phyloP scores from a whole-genome alignment of 1,284 basidiomycete species.

The Sporisorium exsertum region DNA sequence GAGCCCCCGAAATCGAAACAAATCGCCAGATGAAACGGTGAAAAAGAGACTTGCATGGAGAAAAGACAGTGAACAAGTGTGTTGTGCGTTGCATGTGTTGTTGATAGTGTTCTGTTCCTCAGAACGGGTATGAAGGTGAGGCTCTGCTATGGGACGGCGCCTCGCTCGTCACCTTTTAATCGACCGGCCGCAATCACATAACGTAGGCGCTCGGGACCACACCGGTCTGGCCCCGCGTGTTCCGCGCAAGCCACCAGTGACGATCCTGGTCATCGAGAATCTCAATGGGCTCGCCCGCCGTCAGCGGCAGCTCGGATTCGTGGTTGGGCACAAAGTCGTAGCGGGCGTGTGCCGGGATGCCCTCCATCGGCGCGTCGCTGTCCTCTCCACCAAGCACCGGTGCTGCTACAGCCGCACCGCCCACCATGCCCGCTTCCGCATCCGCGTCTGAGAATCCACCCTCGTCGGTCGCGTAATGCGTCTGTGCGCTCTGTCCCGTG shows the following conservation, averaged over 20 bases:
- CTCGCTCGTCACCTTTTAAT: neutral
- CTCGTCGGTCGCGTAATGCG: constrained; percentile 69
- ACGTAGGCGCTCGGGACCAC: constrained; percentile 64
- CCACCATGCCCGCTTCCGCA: constrained; percentile 32
- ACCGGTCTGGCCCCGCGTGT: constrained; percentile 53
- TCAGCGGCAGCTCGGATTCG: constrained; percentile 56
- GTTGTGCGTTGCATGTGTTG: neutral
- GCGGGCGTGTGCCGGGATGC: constrained; percentile 62
- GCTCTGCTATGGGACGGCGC: neutral
- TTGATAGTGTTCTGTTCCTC: neutral
- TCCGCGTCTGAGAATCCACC: constrained; percentile 36
- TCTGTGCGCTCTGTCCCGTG: constrained; percentile 38
- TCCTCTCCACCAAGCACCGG: constrained; percentile 19
- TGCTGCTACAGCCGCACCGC: constrained; percentile 74
- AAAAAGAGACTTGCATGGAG: neutral
- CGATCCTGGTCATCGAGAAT: constrained; percentile 62
- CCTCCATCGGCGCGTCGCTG: constrained; percentile 51
- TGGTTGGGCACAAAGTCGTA: constrained; percentile 64
- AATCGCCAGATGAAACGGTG: neutral
- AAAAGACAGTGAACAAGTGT: constrained; percentile 22
- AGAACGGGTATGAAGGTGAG: constrained; percentile 4
- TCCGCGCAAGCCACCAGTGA: constrained; percentile 63
- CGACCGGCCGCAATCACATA: constrained; percentile 34
- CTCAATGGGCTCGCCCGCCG: constrained; percentile 59
- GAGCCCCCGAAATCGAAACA: constrained; percentile 8